Percentiles rank a stretch among this genome's conserved stretches.
These are phyloP conservation scores for Botrytis medusae DNA, from an alignment of 2,329 filamentous ascomycete genomes.

Conservation along the genomic window DNA sequence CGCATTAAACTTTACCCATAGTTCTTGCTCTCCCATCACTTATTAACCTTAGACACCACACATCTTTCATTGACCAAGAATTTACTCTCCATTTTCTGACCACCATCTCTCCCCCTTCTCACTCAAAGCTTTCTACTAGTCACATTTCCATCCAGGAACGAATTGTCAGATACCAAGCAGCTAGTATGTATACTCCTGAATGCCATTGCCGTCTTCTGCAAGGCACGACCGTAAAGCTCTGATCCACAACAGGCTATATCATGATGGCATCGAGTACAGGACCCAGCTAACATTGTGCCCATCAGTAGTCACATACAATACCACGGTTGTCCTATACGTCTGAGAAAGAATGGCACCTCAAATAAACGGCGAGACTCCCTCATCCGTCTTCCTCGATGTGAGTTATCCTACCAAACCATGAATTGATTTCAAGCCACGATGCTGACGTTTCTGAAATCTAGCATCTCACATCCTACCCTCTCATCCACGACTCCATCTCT, in stretches of 20 bases:
- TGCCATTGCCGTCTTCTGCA: slow-evolving; percentile 20
- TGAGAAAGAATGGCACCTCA: slow-evolving; percentile 43
- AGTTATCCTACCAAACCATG: slow-evolving; percentile 43
- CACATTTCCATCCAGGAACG: background rate
- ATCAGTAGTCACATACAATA: slow-evolving; percentile 3
- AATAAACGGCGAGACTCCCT: slow-evolving; percentile 51
- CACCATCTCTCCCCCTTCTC: background rate
- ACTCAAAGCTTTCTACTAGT: background rate
- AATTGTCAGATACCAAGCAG: background rate
- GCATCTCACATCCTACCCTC: slow-evolving; percentile 83
- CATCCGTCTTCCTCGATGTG: slow-evolving; percentile 48
- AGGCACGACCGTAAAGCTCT: slow-evolving; percentile 22
- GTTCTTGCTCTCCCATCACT: slow-evolving; percentile 14
- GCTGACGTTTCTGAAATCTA: slow-evolving; percentile 41
- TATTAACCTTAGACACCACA: slow-evolving; percentile 7
- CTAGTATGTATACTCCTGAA: slow-evolving; percentile 11
- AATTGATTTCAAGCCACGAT: slow-evolving; percentile 9
- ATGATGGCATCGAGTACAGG: background rate
- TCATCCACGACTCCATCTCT: slow-evolving; percentile 75
- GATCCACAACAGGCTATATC: background rate
- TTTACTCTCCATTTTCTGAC: slow-evolving; percentile 10
- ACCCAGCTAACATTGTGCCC: background rate
- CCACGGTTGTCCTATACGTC: slow-evolving; percentile 26
- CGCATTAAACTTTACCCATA: background rate
- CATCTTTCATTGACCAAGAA: slow-evolving; percentile 4